Conservation (phyloP, 805 yeast species). For the Blastobotrys attinorum region DNA sequence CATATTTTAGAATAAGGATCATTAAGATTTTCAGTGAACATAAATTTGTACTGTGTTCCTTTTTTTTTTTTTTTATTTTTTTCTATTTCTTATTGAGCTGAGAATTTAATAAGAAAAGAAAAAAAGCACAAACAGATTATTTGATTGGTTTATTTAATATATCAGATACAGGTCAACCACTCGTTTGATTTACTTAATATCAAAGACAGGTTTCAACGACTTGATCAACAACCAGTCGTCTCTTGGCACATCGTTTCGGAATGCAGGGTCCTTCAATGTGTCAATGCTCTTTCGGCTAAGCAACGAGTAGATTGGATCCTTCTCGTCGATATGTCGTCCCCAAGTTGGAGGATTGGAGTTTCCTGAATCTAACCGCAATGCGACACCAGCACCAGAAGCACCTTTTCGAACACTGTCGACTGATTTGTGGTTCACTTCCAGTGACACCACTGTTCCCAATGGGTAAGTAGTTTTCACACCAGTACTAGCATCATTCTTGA, state of each 20-base stretch:
- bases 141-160: constrained; percentile 47
- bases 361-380: constrained; percentile 84
- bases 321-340: constrained; percentile 98
- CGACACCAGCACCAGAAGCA: constrained; percentile 96
- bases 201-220: constrained; percentile 81
- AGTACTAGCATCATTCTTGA: constrained; percentile 79
- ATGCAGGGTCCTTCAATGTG: constrained; percentile 96
- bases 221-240: constrained; percentile 93
- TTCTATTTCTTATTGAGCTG: background rate
- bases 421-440: constrained; percentile 93
- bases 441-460: constrained; percentile 83
- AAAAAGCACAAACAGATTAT: background rate
- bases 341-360: constrained; percentile 94
- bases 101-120: background rate
- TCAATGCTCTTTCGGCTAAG: constrained; percentile 86
- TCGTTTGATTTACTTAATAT: constrained; percentile 51
- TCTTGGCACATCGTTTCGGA: constrained; percentile 87
- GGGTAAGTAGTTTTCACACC: constrained; percentile 59
- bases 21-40: too few species aligned
- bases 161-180: constrained; percentile 81
- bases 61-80: background rate
- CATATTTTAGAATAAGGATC: too few species aligned
- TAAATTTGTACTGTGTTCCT: background rate
- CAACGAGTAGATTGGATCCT: constrained; percentile 83
- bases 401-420: constrained; percentile 79